phyloP scores from a whole-genome alignment of 345 rosid species.

The Brassica incana region DNA sequence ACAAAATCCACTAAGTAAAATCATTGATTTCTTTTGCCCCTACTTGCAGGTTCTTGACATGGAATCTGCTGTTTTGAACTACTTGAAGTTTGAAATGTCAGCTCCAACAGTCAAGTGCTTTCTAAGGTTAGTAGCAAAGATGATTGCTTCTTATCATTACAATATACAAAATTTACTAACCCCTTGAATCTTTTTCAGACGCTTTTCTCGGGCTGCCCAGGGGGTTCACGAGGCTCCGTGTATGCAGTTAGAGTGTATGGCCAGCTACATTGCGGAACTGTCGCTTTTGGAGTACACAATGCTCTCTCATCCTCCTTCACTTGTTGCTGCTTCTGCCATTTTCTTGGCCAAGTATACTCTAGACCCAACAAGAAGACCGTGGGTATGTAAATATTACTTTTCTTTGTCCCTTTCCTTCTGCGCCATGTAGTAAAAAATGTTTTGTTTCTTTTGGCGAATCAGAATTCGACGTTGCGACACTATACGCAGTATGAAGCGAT shows the following conservation, averaged over 20 bases:
- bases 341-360: slow-evolving; percentile 84
- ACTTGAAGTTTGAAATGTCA: slow-evolving; percentile 95
- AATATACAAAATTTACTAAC: neutral
- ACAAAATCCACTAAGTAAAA: neutral
- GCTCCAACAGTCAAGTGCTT: slow-evolving; percentile 90
- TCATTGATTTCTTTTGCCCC: slow-evolving; percentile 19
- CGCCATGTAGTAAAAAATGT: neutral
- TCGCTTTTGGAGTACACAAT: slow-evolving; percentile 82
- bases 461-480: slow-evolving; percentile 82
- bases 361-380: slow-evolving; percentile 74
- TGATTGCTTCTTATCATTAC: neutral
- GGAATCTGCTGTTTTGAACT: slow-evolving; percentile 82
- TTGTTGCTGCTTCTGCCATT: slow-evolving; percentile 81
- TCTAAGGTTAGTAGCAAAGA: slow-evolving; percentile 53
- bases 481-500: slow-evolving; percentile 72
- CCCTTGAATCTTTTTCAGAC: slow-evolving; percentile 44
- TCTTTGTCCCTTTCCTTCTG: neutral
- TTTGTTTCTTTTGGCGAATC: slow-evolving; percentile 23
- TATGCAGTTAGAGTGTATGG: slow-evolving; percentile 87
- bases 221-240: slow-evolving; percentile 68
- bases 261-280: slow-evolving; percentile 73
- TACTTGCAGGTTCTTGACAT: slow-evolving; percentile 63
- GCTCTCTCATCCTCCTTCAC: slow-evolving; percentile 75
- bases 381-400: slow-evolving; percentile 55
- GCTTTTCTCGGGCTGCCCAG: slow-evolving; percentile 88